These are phyloP conservation scores for Phanerochaete carnosa DNA, from an alignment of 768 basidiomycete genomes.

Conservation along the genomic window DNA sequence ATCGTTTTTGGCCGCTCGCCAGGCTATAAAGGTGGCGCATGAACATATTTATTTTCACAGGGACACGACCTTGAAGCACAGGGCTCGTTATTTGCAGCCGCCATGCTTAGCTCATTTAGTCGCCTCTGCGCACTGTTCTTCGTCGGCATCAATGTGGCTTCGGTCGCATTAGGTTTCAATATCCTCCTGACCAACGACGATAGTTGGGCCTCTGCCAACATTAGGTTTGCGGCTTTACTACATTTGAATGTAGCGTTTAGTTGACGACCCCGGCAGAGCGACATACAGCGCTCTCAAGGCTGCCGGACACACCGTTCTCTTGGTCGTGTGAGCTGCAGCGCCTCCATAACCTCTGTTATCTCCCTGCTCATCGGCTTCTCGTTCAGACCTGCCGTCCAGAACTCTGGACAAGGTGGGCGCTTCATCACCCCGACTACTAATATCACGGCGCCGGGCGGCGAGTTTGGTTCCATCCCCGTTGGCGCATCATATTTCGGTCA, in stretches of 20 bases:
- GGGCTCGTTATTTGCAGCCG: not conserved
- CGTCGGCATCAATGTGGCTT: constrained; percentile 10
- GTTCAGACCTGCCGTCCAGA: constrained; percentile 28
- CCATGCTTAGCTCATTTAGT: not conserved
- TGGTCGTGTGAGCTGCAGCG: constrained; percentile 23
- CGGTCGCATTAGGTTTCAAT: constrained; percentile 19
- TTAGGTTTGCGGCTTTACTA: constrained; percentile 18
- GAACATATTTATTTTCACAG: not conserved
- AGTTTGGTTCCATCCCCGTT: constrained; percentile 27
- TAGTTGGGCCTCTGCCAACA: constrained; percentile 32
- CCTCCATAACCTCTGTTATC: not conserved
- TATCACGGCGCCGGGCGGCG: constrained; percentile 28
- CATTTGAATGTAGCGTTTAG: not conserved
- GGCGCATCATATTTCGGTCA: constrained; percentile 30
- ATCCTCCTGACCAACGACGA: constrained; percentile 31
- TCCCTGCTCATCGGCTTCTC: not conserved
- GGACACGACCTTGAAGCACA: not conserved
- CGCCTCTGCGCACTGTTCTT: not conserved
- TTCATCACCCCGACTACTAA: constrained; percentile 27
- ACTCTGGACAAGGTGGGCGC: constrained; percentile 30
- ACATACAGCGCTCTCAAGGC: constrained; percentile 24
- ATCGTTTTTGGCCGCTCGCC: not conserved
- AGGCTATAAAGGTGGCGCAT: not conserved
- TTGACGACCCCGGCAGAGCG: constrained; percentile 17
- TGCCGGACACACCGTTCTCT: constrained; percentile 27